These are phyloP conservation scores for Phaeomoniella chlamydospora DNA, from an alignment of 2,329 filamentous ascomycete species.

Conservation along the genomic window DNA sequence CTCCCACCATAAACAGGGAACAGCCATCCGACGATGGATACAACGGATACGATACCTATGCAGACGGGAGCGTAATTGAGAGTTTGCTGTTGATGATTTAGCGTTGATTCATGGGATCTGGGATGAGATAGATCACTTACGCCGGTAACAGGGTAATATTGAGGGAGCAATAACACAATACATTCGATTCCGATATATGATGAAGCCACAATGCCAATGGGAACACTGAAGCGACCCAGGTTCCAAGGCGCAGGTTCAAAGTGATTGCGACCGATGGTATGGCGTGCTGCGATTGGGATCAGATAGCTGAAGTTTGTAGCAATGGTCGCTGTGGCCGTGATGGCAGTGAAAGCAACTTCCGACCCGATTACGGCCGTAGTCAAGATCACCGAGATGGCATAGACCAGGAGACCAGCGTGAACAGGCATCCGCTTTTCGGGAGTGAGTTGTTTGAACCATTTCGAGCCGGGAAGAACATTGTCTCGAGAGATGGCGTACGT, in stretches of 20 bases:
- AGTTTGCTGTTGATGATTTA: constrained; percentile 9
- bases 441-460: constrained; percentile 18
- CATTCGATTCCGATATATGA: constrained; percentile 22
- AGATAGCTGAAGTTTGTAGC: constrained; percentile 23
- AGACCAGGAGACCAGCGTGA: constrained; percentile 20
- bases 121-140: neutral
- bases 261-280: constrained; percentile 19
- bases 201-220: constrained; percentile 15
- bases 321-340: constrained; percentile 23
- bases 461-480: constrained; percentile 21
- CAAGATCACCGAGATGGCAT: constrained; percentile 16
- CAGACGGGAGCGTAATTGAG: constrained; percentile 25
- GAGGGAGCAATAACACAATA: constrained; percentile 21
- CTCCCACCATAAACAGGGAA: constrained; percentile 19
- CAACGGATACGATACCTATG: constrained; percentile 20
- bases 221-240: constrained; percentile 14
- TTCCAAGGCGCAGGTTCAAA: constrained; percentile 22
- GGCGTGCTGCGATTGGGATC: constrained; percentile 22
- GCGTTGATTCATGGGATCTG: neutral
- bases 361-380: constrained; percentile 22
- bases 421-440: constrained; percentile 18
- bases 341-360: constrained; percentile 21
- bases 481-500: constrained; percentile 26
- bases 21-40: constrained; percentile 21
- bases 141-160: constrained; percentile 21